A percentile compares a stretch with the other conserved stretches of the same genome.
Conservation (phyloP, 2,329 filamentous ascomycete species). For the Anthostomella pinea region DNA sequence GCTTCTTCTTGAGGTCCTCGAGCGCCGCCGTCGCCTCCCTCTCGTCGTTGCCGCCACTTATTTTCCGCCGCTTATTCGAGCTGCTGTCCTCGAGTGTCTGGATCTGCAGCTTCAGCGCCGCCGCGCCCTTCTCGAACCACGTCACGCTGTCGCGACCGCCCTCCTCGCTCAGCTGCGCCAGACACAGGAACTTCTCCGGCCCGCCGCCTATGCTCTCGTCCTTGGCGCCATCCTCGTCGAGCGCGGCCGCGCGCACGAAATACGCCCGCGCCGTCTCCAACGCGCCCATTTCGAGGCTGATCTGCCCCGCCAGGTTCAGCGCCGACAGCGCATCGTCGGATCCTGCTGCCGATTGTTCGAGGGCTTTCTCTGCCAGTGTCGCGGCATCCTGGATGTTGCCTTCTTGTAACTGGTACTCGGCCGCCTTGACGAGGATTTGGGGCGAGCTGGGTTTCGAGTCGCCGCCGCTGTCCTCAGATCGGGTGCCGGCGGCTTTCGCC, state of each 20-base stretch:
- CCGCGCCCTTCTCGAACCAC: slow-evolving; percentile 70
- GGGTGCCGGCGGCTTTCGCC: slow-evolving; percentile 24
- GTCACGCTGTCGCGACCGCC: slow-evolving; percentile 62
- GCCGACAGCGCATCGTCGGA: slow-evolving; percentile 59
- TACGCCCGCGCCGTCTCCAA: slow-evolving; percentile 68
- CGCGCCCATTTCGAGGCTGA: slow-evolving; percentile 79
- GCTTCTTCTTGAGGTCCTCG: slow-evolving; percentile 72
- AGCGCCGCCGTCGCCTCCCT: slow-evolving; percentile 38
- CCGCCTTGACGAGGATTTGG: slow-evolving; percentile 31
- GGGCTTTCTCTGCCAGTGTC: slow-evolving; percentile 28
- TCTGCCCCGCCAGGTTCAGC: slow-evolving; percentile 75
- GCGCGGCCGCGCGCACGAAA: slow-evolving; percentile 69
- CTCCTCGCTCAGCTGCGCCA: slow-evolving; percentile 82
- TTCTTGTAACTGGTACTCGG: slow-evolving; percentile 31
- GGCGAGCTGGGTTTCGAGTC: slow-evolving; percentile 26
- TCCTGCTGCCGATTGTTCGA: slow-evolving; percentile 24
- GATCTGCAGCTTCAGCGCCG: slow-evolving; percentile 69
- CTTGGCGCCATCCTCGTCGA: slow-evolving; percentile 72
- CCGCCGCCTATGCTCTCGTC: slow-evolving; percentile 75
- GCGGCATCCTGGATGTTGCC: slow-evolving; percentile 30
- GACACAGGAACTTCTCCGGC: slow-evolving; percentile 89
- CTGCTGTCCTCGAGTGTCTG: slow-evolving; percentile 54
- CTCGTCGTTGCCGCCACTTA: slow-evolving; percentile 2
- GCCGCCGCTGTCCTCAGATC: slow-evolving; percentile 17
- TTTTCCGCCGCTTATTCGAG: slow-evolving; percentile 15